A percentile compares a stretch with the other conserved stretches of the same genome.
Evolutionary conservation across 2,329 filamentous ascomycete species (phyloP).

Genomic region (Trichoderma atroviride): DNA sequence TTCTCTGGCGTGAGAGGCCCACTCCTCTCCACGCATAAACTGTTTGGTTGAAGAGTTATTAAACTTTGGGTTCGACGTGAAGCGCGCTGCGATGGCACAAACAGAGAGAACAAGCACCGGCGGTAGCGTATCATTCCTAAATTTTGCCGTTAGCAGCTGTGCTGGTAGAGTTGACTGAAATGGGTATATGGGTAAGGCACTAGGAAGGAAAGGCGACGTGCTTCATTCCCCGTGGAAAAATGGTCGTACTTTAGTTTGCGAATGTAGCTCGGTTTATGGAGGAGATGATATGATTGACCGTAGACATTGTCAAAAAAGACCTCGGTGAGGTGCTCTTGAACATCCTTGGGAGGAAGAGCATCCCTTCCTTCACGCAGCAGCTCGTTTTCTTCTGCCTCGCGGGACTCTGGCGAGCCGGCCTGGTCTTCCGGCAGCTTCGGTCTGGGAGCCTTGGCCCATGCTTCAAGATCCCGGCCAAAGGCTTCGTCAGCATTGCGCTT

Average conservation of each 20-base stretch:
- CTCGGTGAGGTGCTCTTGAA: conserved; percentile 91
- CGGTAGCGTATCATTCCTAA: conserved; percentile 63
- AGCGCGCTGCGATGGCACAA: conserved; percentile 92
- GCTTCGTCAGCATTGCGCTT: conserved; percentile 87
- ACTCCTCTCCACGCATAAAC: conserved; percentile 87
- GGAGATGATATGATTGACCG: conserved; percentile 88
- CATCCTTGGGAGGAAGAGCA: conserved; percentile 78
- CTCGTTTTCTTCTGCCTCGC: conserved; percentile 73
- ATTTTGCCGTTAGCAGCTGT: conserved; percentile 12
- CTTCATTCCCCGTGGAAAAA: conserved; percentile 1
- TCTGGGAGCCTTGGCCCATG: conserved; percentile 71
- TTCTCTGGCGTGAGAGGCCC: conserved; percentile 83
- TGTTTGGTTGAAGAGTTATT: conserved; percentile 69
- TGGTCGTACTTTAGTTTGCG: conserved; percentile 68
- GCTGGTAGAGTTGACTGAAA: not conserved
- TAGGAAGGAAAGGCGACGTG: conserved; percentile 11
- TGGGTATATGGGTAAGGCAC: not conserved
- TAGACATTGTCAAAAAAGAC: conserved; percentile 96
- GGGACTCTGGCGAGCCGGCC: conserved; percentile 55
- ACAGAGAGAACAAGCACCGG: conserved; percentile 92
- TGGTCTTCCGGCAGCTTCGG: conserved; percentile 51
- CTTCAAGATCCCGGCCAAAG: conserved; percentile 78
- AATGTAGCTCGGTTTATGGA: conserved; percentile 98
- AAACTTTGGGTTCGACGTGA: conserved; percentile 84
- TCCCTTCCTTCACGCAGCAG: conserved; percentile 81